Evolutionary conservation across 768 basidiomycete species (phyloP), one percentile per base, ranked within the genome.

Genomic region (Rhodotorula toruloides): DNA sequence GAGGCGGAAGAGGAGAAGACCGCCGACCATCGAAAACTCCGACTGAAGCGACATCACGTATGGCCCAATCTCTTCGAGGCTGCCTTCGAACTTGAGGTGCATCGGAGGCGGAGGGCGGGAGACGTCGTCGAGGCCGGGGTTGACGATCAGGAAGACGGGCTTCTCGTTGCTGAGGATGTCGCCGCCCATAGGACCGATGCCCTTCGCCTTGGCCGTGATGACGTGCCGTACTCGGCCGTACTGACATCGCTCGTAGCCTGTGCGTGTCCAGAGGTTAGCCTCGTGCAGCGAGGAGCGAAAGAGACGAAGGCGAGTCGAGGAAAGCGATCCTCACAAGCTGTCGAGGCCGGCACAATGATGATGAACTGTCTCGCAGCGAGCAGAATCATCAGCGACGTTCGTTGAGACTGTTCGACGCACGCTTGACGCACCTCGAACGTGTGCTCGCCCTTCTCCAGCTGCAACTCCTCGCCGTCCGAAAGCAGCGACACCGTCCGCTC

Each of bases 21-120:
- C 70, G 42, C 65, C 70, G 54, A 71, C 72, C 62, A 70, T 73
- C 29, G 68, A 54, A 52, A 68, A 60, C 36, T 71, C 66, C 0
- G 47, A 53, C n/a, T 64, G 61, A 27, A 71, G 43, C 10, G 60
- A 40, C 54, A 68, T 59, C 11, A 66, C 49, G 53, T 70, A 70
- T 27, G 72, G 72, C 54, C 70, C 70, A 14, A 71, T 39, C 29
- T 71, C 70, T 13, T 64, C 59, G 22, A 67, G 40, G 10, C 40
- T 46, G 14, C 65, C 70, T 27, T 71, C 70, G 37, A 67, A 64
- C 47, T 64, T 67, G 70, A 64, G 70, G 19, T 67, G 59, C 8
- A 71, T 40, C 2, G 65, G 59, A 7, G 70, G 70, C 11, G 70
- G 70, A 6, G 70, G 70, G 34, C 52, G 54, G 3, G 62, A 61